phyloP scores from a whole-genome alignment of 352 stramenopile species.

The Globisporangium echinulatum region DNA sequence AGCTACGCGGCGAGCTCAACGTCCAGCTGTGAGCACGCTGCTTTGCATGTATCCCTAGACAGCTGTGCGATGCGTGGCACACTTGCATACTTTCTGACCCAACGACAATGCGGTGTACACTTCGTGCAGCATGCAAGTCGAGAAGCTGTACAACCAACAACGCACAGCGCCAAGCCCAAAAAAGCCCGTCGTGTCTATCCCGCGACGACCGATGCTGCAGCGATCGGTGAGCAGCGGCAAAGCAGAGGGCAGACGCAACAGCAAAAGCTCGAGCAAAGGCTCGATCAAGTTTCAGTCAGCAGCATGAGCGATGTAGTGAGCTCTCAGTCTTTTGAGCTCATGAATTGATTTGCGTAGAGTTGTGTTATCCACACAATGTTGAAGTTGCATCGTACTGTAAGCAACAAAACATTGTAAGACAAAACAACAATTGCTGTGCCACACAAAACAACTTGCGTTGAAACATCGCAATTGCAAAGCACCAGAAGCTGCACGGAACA shows the following conservation, averaged over 20 bases:
- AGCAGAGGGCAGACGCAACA: background rate
- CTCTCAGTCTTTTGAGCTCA: too few species aligned
- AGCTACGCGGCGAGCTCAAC: constrained; percentile 18
- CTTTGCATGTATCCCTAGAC: too few species aligned
- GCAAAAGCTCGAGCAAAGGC: constrained; percentile 1
- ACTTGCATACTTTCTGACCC: too few species aligned
- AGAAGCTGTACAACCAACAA: constrained; percentile 11
- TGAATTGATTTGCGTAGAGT: too few species aligned
- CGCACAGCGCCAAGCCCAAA: background rate
- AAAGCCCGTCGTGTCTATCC: background rate
- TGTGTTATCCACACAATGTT: background rate
- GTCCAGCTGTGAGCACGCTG: constrained; percentile 11
- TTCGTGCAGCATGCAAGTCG: constrained; percentile 9
- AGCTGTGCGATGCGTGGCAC: background rate
- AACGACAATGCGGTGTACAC: background rate
- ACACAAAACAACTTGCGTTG: background rate
- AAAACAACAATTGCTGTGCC: background rate
- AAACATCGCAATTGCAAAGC: constrained; percentile 1
- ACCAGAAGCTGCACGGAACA: background rate
- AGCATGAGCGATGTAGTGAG: background rate
- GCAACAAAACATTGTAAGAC: background rate
- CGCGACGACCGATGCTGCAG: constrained; percentile 4
- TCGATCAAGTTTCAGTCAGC: constrained; percentile 6
- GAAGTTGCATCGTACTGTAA: constrained; percentile 2
- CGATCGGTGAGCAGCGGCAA: constrained; percentile 3